A percentile compares a stretch with the other conserved stretches of the same genome.
phyloP scores from a whole-genome alignment of 31 red algal genomes.

The Asparagopsis taxiformis region DNA sequence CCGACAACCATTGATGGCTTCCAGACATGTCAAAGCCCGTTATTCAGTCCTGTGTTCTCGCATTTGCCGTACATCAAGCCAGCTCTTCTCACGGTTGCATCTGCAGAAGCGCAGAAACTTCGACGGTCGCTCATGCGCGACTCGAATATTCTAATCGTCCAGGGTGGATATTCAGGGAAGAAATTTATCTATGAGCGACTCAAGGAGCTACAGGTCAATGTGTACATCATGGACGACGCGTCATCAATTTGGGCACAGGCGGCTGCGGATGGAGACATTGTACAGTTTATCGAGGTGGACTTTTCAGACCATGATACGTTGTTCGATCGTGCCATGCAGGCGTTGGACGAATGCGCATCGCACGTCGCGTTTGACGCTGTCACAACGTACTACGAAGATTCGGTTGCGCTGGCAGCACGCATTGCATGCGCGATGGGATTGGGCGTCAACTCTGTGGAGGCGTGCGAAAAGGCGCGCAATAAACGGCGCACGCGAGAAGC shows the following conservation, averaged over 20 bases:
- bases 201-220: constrained; percentile 67
- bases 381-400: constrained; percentile 92
- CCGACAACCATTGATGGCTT: constrained; percentile 26
- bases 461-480: constrained; percentile 86
- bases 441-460: constrained; percentile 48
- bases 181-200: constrained; percentile 84
- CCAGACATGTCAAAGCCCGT: constrained; percentile 50
- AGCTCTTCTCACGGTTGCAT: constrained; percentile 46
- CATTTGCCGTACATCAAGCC: constrained; percentile 76
- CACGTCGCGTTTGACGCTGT: constrained; percentile 76
- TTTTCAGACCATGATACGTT: constrained; percentile 73
- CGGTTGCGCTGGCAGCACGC: constrained; percentile 77
- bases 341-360: constrained; percentile 15
- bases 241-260: constrained; percentile 49
- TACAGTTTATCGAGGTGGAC: constrained; percentile 80
- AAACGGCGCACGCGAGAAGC: constrained; percentile 83
- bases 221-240: constrained; percentile 94
- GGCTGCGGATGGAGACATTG: constrained; percentile 64
- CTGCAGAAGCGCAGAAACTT: constrained; percentile 58
- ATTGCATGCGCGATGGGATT: constrained; percentile 74
- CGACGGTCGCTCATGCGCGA: constrained; percentile 88
- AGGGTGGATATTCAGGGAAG: constrained; percentile 92
- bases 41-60: constrained; percentile 82
- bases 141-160: constrained; percentile 87
- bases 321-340: constrained; percentile 67